Base-by-base conservation (phyloP, 345 rosid genomes). In the Durio zibethinus region DNA sequence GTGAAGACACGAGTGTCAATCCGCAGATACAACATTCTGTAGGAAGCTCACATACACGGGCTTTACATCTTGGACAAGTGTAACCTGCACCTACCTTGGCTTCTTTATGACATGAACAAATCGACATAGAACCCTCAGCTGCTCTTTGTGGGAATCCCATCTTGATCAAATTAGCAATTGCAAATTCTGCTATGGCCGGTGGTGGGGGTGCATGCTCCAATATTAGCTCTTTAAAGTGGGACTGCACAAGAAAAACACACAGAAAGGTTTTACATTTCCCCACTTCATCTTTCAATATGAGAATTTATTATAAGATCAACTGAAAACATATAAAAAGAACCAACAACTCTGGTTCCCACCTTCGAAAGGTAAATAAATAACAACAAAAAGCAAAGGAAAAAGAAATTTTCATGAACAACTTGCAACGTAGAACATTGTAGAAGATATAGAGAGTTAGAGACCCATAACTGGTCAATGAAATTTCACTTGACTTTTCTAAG, bases 121-220 rank as follows among this genome's bases (percentile, higher is more conserved):
- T 93, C n/a, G 97, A 85, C 61, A 90, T 81, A 65, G 94, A 91
- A 77, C 90, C 85, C 82, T 93, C 94, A 11, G 93, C 92, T 7
- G 89, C 94, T 82, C 97, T 90, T 79, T 90, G 97, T 50, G 97
- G 97, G 87, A 96, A 93, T 76, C 97, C 98, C 97, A 92, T 92
- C 83, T 90, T 92, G 86, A 91, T 93, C 84, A 93, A 81, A 86
- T 87, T 93, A 54, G 99, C 85, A 31, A 86, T 77, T 40, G 97
- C 98, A 83, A 86, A 93, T 80, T 96, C 97, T 63, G 97, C 98
- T 85, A 96, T 91, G 45, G 94, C 95, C 1, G 97, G 98, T 80
- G 99, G 97, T 63, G 98, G 97, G 12, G 93, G 94, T n/a, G 98
- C 98, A 83, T 96, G 98, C 86, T 96, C 97, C 23, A 93, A 48